Evolutionary conservation across 768 basidiomycete genomes (phyloP), one percentile per base, ranked within the genome.

Genomic region (Lactarius hengduanensis): DNA sequence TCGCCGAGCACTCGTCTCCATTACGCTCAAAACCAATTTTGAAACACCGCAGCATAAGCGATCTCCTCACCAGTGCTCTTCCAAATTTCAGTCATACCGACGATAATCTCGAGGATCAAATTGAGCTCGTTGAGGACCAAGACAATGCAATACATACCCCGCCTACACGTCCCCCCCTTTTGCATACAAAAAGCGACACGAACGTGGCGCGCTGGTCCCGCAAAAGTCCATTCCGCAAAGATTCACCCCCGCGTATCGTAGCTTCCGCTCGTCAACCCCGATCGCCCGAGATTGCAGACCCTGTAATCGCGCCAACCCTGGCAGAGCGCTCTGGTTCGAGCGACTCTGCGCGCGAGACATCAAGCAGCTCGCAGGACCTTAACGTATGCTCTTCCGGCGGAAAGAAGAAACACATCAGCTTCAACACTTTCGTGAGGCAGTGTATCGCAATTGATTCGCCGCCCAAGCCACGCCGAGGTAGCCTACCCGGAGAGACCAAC

Each of bases 341-440:
- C 59, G 74, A 76, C n/a, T 70, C 69, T 4, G 71, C 71, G 15
- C 74, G 74, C 2, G 72, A 73, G 56, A 72, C 75, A 20, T 69
- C 74, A 16, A 69, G 72, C 22, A 77, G 77, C 59, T 75, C 75
- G 26, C 76, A 76, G 64, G 77, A 77, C 64, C 69, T 76, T 38
- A 71, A 65, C 63, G 65, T 67, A 34, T 62, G 61, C 65, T 73
- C 77, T 28, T 71, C 71, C 47, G 72, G 68, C 56, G 77, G 73
- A 65, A 88, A 87, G 81, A 92, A 89, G 80, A 89, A 89, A 69
- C 96, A 97, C 75, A 98, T 98, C 79, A 90, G 84, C 71, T 98
- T 98, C 83, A 98, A 98, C 77, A 96, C 96, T 0, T 97, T 96
- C 74, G 96, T 99, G 45, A 92, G 97, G 76, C 96, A 98, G 75